Evolutionary conservation across 495 filamentous ascomycete species (phyloP).

Genomic region (Talaromyces borbonicus): DNA sequence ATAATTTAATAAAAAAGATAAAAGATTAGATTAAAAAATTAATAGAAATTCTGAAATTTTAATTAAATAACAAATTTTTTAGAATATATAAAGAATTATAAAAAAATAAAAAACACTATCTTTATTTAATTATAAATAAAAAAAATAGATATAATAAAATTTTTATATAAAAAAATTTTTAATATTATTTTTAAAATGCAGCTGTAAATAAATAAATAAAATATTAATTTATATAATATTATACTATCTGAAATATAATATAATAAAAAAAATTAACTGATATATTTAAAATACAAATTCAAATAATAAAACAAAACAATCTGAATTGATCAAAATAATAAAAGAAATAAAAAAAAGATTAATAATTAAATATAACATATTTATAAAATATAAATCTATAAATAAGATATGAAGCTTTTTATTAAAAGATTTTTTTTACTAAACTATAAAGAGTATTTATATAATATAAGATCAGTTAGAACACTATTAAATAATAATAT

Average conservation of each 20-base stretch:
- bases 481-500: not conserved
- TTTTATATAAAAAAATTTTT: constrained; percentile 3
- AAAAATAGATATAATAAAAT: not conserved
- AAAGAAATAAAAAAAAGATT: no score
- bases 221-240: not conserved
- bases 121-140: not conserved
- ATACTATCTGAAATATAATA: constrained; percentile 3
- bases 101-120: not conserved
- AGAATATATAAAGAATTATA: not conserved
- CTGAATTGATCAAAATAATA: no score
- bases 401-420: no score
- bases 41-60: not conserved
- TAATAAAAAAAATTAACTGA: no score
- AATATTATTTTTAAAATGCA: not conserved
- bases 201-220: not conserved
- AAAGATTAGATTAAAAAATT: not conserved
- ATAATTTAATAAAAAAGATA: not conserved
- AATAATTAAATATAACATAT: constrained; percentile 6
- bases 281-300: no score
- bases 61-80: not conserved
- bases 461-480: not conserved
- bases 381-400: not conserved
- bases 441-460: no score
- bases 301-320: no score
- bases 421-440: not conserved